Evolutionary conservation across 2,329 filamentous ascomycete species (phyloP), one percentile per base, ranked within the genome.

Genomic region (Aureobasidium sp.): DNA sequence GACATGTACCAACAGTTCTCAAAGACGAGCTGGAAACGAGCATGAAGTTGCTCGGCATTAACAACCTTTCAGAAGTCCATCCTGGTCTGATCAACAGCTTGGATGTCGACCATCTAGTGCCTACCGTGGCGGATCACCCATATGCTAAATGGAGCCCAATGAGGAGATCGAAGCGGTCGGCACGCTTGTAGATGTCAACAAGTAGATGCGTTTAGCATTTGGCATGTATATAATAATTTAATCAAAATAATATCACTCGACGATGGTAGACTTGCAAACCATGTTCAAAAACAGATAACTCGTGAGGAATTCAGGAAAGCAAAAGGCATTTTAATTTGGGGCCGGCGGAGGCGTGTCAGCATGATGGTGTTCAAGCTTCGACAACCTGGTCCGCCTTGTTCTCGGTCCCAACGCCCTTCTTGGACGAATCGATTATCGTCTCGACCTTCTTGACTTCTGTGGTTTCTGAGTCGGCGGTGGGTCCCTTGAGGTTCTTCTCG

Each of bases 41-140:
- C 2, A 87, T 87, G 85, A 79, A 81, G 49, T 78, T 87, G 72
- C 81, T 86, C 62, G 86, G 86, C 2, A 77, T 88, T 36, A 86
- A 83, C 1, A 79, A 82, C 64, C 72, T 88, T 9, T 78, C 81
- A 59, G 78, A 86, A 68, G 78, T 85, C 5, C 81, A 86, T 65
- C 83, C 85, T 0, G 84, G 85, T 0, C 74, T 86, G 69, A 71
- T 88, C 29, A 86, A 87, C 63, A 76, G 73, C 2, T 64, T 67
- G n/a, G 80, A 81, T 67, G 70, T 84, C 27, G 80, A 83, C 68
- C 75, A 78, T 65, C 69, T 80, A 32, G 75, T 83, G 45, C 77
- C 78, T 15, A 62, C 59, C 4, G 47, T 34, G 21, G 25, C 61
- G 27, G 52, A 62, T 34, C 62, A 64, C 27, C 62, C 62, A 8